Base-by-base conservation (phyloP, 2,329 filamentous ascomycete species). In the Amylocarpus encephaloides region DNA sequence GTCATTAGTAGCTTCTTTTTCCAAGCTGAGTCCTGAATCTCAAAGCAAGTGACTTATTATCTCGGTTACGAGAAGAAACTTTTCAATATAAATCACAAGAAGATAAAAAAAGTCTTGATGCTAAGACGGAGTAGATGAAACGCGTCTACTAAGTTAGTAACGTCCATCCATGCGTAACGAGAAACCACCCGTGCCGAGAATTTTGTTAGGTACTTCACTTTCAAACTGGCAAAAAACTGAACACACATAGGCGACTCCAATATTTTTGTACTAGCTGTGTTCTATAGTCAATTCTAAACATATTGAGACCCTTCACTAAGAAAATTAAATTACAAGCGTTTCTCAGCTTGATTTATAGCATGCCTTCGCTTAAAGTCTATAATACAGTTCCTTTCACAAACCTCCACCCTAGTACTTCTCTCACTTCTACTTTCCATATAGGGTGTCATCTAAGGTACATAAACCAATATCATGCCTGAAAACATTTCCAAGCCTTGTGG, bases 281-380 rank as follows among this genome's bases (percentile, higher is more conserved):
- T 16, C 38, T 41, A 41, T 41, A 41, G 38, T 41, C 38, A 41
- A 41, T 41, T 41, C 38, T 41, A 41, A 41, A 41, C 18, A 41
- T 12, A 41, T 41, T 41, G 18, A 41, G 38, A 22, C 38, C 18
- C 3, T 41, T 41, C 18, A 41, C n/a, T 16, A 41, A 41, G 38
- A 22, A 41, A 41, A 41, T n/a, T 6, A 41, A 41, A 6, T 41
- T 41, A 16, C 18, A 41, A 41, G 38, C n/a, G 6, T 41, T 15
- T 41, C 38, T 41, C 18, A 41, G 38, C 38, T 41, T 41, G 3
- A 41, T 41, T 41, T 41, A 41, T 12, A 41, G 18, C 10, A 4
- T 41, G 38, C 18, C 38, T 41, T 41, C 38, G 38, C 38, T 41
- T 41, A 12, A 41, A 41, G 38, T 41, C 38, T 41, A 41, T 41